Evolutionary conservation across 345 rosid species (phyloP).

Genomic region (Salix brachista): DNA sequence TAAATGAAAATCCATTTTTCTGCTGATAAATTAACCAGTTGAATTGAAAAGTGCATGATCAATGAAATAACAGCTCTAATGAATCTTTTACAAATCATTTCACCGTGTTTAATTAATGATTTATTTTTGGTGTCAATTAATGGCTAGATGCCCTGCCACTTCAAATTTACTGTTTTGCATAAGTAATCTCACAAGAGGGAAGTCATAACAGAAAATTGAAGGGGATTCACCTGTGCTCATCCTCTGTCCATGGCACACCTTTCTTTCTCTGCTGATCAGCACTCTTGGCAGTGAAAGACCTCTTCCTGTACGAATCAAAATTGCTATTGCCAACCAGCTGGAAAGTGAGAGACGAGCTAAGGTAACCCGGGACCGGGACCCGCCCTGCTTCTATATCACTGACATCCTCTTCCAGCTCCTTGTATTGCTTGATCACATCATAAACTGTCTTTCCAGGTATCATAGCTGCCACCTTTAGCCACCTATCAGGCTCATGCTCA

Average conservation of each 20-base stretch:
- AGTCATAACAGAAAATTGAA: not conserved
- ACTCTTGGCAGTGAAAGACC: slow-evolving; percentile 35
- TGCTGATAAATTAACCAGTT: not conserved
- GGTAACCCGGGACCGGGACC: slow-evolving; percentile 69
- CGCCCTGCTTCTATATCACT: slow-evolving; percentile 69
- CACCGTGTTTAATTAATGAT: not conserved
- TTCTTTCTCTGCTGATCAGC: slow-evolving; percentile 80
- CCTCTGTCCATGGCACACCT: slow-evolving; percentile 98
- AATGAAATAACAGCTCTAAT: not conserved
- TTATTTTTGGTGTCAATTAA: not conserved
- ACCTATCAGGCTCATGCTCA: slow-evolving; percentile 64
- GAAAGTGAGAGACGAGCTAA: slow-evolving; percentile 37
- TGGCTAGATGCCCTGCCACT: not conserved
- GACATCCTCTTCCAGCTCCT: slow-evolving; percentile 64
- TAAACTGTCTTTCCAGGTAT: slow-evolving; percentile 67
- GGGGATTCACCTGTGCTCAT: slow-evolving; percentile 73
- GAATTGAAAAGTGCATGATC: not conserved
- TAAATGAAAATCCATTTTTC: not conserved
- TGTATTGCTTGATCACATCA: slow-evolving; percentile 68
- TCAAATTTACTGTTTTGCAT: not conserved
- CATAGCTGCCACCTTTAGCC: slow-evolving; percentile 63
- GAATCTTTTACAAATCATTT: not conserved
- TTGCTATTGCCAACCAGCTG: slow-evolving; percentile 29
- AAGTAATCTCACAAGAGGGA: not conserved
- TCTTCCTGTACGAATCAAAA: slow-evolving; percentile 49